Conservation (phyloP, 164 flowering plant genomes). For the Sextonia rubra region DNA sequence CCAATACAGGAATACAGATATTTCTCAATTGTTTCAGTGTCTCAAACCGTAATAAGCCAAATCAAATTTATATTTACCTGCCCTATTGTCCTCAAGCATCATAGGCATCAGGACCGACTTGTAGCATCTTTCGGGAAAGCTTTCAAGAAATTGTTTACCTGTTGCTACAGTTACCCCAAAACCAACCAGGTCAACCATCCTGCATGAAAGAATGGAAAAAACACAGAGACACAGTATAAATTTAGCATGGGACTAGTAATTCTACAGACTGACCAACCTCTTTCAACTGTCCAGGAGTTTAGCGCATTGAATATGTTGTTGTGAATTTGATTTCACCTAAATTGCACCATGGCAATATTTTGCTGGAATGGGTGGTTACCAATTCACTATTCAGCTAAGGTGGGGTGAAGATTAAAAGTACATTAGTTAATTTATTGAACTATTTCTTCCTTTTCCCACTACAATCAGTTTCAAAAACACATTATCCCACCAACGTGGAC, state of each 20-base stretch:
- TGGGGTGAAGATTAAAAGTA: not conserved
- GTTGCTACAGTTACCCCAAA: slow-evolving; percentile 90
- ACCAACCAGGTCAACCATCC: slow-evolving; percentile 82
- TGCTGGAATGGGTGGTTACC: not conserved
- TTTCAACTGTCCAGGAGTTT: not conserved
- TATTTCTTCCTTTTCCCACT: not conserved
- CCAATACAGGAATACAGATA: not conserved
- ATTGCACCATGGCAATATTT: too few relatives aligned
- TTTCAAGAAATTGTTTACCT: slow-evolving; percentile 56
- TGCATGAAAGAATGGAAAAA: slow-evolving; percentile 24
- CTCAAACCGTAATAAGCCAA: not conserved
- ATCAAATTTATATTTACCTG: slow-evolving; percentile 40
- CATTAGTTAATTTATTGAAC: not conserved
- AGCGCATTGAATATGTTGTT: not conserved
- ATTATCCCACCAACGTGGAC: not conserved
- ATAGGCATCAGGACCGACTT: slow-evolving; percentile 69
- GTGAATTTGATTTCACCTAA: not conserved
- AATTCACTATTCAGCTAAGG: not conserved
- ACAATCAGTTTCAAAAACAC: not conserved
- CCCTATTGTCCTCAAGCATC: slow-evolving; percentile 76
- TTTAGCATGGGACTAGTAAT: not conserved
- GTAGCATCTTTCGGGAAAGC: slow-evolving; percentile 70
- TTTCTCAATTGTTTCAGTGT: not conserved
- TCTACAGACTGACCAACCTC: not conserved
- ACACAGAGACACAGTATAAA: not conserved